Evolutionary conservation across 192 early-diverging fungal species (phyloP), one percentile per base, ranked within the genome.

Genomic region (Coemansia furcata): DNA sequence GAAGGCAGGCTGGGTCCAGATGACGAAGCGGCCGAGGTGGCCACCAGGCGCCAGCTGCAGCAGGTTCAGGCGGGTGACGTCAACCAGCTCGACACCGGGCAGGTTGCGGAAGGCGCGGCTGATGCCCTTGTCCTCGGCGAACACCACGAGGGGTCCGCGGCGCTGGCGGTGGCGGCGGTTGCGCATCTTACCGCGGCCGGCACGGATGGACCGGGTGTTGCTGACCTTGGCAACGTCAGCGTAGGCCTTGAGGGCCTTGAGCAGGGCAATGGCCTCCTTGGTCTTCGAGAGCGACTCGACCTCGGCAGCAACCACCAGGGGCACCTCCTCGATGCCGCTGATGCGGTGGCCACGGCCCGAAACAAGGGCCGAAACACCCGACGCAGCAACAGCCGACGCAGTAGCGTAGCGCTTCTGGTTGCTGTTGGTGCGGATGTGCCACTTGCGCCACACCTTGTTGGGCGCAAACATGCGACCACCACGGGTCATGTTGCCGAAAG

Each of bases 401-500:
- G 92, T 93, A 36, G 95, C 97, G 86, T 91, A 99, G 73, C 96
- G 92, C 89, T 94, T 94, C 89, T 98, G 94, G 92, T 96, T 97
- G 81, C 90, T 72, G 94, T 96, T 96, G 85, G 92, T 95, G 89
- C 96, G 96, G 72, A 98, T 87, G 89, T 98, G 96, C 96, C 97
- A 99, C 89, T 96, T 97, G 86, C 96, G 89, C 94, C 94, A 98
- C 85, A 91, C 90, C 91, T 99, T 99, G 89, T 94, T 99, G 58
- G 97, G 97, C 67, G 97, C 95, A 78, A 97, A 99, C 97, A 99
- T 99, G 69, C 95, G 92, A 85, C 97, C 96, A 74, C 94, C 94
- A 85, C 96, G 94, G 85, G 94, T 96, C 97, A 97, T 98, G 91
- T 99, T 99, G 79, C 97, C 96, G 87, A 98, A 99, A 77, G 96